phyloP scores from a whole-genome alignment of 768 basidiomycete species.

The Leccinum truebloodii region DNA sequence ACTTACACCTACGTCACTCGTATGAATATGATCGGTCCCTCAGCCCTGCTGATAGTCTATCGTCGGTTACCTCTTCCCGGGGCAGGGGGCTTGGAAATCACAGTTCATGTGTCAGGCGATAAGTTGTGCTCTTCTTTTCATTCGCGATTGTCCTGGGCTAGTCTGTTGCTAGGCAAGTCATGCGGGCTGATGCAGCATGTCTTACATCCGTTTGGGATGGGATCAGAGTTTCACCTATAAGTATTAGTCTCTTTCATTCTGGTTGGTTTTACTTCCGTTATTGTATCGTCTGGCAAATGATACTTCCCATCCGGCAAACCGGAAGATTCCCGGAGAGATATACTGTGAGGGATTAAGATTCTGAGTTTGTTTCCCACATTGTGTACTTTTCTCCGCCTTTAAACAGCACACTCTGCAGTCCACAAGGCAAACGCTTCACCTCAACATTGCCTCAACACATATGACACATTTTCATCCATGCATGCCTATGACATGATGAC shows the following conservation, averaged over 20 bases:
- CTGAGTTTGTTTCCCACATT: neutral
- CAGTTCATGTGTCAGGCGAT: neutral
- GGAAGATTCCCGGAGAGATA: neutral
- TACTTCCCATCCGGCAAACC: neutral
- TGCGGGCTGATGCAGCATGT: neutral
- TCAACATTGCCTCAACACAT: neutral
- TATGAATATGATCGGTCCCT: neutral
- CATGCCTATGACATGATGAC: neutral
- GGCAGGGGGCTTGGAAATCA: neutral
- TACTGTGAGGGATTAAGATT: neutral
- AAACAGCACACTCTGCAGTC: neutral
- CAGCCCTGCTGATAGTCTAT: neutral
- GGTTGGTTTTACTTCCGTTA: neutral
- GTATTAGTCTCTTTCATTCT: neutral
- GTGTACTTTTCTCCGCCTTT: neutral
- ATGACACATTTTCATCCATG: neutral
- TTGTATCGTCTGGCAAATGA: neutral
- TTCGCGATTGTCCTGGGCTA: neutral
- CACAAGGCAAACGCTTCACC: neutral
- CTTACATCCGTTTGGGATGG: neutral
- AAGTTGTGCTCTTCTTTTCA: neutral
- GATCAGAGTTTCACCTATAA: neutral
- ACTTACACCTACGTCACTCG: neutral
- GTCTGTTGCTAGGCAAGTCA: neutral
- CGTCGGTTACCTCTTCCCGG: neutral